Evolutionary conservation across 176 grass and related monocot genomes (phyloP).

Genomic region (Eleusine coracana): DNA sequence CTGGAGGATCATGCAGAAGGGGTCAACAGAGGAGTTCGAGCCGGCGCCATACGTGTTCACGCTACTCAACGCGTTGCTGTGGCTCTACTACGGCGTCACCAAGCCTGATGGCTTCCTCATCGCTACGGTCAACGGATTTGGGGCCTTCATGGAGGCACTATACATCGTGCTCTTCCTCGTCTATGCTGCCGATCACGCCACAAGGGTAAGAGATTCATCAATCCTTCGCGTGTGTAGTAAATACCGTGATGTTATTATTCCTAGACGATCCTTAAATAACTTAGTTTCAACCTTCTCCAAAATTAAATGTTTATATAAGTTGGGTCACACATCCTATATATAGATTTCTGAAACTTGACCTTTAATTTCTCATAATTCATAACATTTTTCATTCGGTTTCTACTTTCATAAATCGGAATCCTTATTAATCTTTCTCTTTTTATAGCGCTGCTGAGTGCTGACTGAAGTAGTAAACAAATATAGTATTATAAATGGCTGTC

Average conservation of each 20-base stretch:
- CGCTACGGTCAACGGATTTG: constrained; percentile 67
- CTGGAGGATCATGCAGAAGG: constrained; percentile 51
- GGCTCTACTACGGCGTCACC: constrained; percentile 78
- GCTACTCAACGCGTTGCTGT: constrained; percentile 59
- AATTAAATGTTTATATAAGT: too few species aligned
- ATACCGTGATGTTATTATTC: background rate
- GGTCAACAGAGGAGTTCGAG: constrained; percentile 66
- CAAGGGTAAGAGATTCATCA: constrained; percentile 43
- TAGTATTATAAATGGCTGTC: too few species aligned
- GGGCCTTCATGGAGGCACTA: constrained; percentile 53
- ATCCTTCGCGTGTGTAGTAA: background rate
- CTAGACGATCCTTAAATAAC: too few species aligned
- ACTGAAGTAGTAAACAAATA: too few species aligned
- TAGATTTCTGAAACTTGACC: too few species aligned
- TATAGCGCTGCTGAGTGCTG: too few species aligned
- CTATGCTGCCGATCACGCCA: constrained; percentile 43
- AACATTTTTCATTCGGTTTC: too few species aligned
- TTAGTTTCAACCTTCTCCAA: too few species aligned
- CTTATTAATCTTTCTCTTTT: too few species aligned
- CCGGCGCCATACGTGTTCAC: constrained; percentile 58
- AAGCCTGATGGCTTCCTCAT: constrained; percentile 66
- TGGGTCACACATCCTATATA: too few species aligned
- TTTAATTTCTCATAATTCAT: too few species aligned
- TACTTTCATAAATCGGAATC: too few species aligned
- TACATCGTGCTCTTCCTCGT: constrained; percentile 59